Base-by-base conservation (phyloP, 2,329 filamentous ascomycete genomes). In the Aspergillus sp. region DNA sequence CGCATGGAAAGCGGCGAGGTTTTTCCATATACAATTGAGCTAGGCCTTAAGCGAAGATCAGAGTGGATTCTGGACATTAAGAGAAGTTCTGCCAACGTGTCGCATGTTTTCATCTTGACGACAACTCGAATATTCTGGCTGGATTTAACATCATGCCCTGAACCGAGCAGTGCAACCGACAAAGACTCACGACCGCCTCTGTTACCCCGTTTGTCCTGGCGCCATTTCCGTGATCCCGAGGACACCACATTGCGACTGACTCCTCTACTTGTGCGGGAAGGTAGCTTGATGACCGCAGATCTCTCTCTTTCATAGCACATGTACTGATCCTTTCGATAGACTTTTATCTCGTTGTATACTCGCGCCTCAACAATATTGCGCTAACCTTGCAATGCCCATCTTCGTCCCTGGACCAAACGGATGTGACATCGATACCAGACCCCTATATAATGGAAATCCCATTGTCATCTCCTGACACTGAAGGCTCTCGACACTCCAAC, bases 31-130 rank as follows among this genome's bases (percentile, higher is more conserved):
- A 50, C 66, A 11, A 67, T 81, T 59, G 72, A 78, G 52, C 65
- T 81, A 44, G 71, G 72, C 10, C 67, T 78, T 54, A 62, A 64
- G 17, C 72, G 69, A 49, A 64, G 71, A 39, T 75, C 74, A 5
- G 78, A 82, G 60, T 86, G 84, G 83, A 82, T 88, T 44, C 68
- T 88, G 38, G 83, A 85, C 64, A 66, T 86, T 19, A 76, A 77
- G 62, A 69, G 73, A 55, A 80, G 82, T 62, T 73, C 78, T 10
- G 70, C 64, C 3, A 73, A 78, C 50, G 66, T 71, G 13, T 75
- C 78, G 27, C 76, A 79, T 21, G 68, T 85, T 51, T 83, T 83
- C 54, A 73, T 88, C 36, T 68, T 87, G 50, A 88, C 85, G 1
- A 82, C 82, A 0, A 78, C 76, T 4, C 78, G 78, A 50, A 65